Evolutionary conservation across 2,329 filamentous ascomycete species (phyloP).

Genomic region (Paecilomyces sp.): DNA sequence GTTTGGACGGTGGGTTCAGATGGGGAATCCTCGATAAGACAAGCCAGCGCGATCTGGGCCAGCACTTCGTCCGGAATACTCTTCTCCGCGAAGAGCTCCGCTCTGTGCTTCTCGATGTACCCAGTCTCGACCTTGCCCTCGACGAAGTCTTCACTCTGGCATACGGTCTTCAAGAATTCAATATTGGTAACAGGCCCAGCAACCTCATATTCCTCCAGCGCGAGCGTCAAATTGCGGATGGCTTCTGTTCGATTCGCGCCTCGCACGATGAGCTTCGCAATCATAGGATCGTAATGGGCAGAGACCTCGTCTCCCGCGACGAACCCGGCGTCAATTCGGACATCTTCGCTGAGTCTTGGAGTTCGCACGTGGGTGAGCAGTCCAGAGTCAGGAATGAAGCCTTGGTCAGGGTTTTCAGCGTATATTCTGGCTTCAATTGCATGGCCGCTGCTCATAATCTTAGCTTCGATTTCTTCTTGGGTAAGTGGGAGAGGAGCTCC

Average conservation of each 20-base stretch:
- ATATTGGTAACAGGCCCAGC: constrained; percentile 93
- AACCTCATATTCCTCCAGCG: constrained; percentile 83
- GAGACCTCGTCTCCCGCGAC: constrained; percentile 86
- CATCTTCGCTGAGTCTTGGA: constrained; percentile 60
- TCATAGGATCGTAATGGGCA: constrained; percentile 97
- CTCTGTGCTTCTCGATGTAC: constrained; percentile 83
- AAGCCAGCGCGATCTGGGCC: constrained; percentile 76
- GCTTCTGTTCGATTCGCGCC: constrained; percentile 71
- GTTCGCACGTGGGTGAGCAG: constrained; percentile 75
- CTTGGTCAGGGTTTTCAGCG: constrained; percentile 84
- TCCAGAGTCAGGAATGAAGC: constrained; percentile 92
- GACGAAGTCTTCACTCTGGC: constrained; percentile 73
- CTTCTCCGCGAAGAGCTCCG: constrained; percentile 65
- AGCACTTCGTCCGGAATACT: constrained; percentile 64
- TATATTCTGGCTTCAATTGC: constrained; percentile 96
- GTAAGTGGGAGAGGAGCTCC: constrained; percentile 60
- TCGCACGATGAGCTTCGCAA: constrained; percentile 91
- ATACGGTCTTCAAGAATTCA: constrained; percentile 88
- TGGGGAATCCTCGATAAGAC: constrained; percentile 48
- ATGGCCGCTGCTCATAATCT: constrained; percentile 69
- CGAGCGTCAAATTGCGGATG: constrained; percentile 71
- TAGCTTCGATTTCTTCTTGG: constrained; percentile 57
- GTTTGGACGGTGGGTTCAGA: constrained; percentile 15
- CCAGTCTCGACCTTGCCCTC: constrained; percentile 88
- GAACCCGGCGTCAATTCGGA: constrained; percentile 91